These are phyloP conservation scores for Hypoxylon fuscum DNA, from an alignment of 495 filamentous ascomycete species.

Conservation along the genomic window DNA sequence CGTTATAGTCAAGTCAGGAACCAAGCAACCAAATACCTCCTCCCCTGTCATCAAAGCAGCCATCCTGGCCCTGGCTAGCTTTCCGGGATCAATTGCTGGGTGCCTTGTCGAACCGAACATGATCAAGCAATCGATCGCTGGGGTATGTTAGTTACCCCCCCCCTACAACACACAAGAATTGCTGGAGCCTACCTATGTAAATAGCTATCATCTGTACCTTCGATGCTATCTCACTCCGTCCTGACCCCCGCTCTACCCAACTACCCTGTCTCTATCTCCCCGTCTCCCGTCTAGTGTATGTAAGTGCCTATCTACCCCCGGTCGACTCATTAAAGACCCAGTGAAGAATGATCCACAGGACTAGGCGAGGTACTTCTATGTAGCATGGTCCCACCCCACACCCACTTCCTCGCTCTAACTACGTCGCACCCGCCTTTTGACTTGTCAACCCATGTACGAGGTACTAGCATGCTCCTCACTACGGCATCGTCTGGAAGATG, in stretches of 20 bases:
- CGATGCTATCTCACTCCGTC: constrained; percentile 16
- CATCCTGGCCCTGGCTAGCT: constrained; percentile 15
- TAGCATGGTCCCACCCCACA: constrained; percentile 36
- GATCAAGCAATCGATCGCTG: constrained; percentile 40
- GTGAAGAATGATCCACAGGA: constrained; percentile 34
- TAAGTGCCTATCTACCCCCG: constrained; percentile 9
- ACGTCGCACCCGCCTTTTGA: constrained; percentile 41
- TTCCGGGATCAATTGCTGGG: constrained; percentile 38
- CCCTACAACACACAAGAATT: constrained; percentile 11
- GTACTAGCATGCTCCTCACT: constrained; percentile 33
- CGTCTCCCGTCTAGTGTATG: constrained; percentile 14
- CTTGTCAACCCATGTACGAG: constrained; percentile 32
- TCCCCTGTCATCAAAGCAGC: constrained; percentile 35
- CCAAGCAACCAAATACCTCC: constrained; percentile 22
- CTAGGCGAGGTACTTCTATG: constrained; percentile 35
- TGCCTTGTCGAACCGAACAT: constrained; percentile 37
- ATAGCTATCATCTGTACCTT: constrained; percentile 25
- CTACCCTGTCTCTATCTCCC: constrained; percentile 23
- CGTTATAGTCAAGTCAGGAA: constrained; percentile 39
- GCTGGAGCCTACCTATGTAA: constrained; percentile 14
- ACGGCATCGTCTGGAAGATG: constrained; percentile 30
- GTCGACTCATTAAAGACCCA: constrained; percentile 5
- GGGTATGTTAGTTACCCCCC: constrained; percentile 22
- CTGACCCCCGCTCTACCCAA: constrained; percentile 25
- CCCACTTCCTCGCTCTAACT: constrained; percentile 32